Evolutionary conservation across 129 eudicot genomes (phyloP), one percentile per base, ranked within the genome.

Genomic region (Sambucus nigra): DNA sequence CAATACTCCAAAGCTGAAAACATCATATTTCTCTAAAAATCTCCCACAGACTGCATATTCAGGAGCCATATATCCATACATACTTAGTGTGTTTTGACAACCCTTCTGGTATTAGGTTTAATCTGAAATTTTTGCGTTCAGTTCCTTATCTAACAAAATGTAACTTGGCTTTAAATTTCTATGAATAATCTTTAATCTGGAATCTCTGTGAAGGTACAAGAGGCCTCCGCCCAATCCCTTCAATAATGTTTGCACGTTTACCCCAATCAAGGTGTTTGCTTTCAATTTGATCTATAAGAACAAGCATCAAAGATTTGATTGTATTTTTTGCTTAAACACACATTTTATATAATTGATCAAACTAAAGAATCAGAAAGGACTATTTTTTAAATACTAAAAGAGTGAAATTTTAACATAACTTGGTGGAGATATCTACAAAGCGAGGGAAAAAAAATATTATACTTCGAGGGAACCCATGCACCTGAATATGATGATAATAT

Each of bases 11-110:
- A 72, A 80, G 56, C 88, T 80, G 49, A 72, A 76, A 3, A 80
- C 76, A 48, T 81, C 89, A 0, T 84, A 80, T 50, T 81, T 81
- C 55, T 76, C 89, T 0, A 81, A 77, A 48, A 81, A 81, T 54
- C 70, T 58, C 53, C 89, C 89, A 57, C 69, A 62, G 51, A 81
- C 73, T 45, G 89, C 89, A 9, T 77, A 77, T 66, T 77, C 83
- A 41, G 83, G 83, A 8, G 83, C 78, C 33, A 76, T 77, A 58
- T 80, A 80, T 25, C 88, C 15, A 33, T 5, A 29, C 13, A 5
- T 2, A 66, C 80, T 42, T 69, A 74, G 71, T 56, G 63, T 20
- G 80, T 74, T 29, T 75, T 75, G 4, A 67, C 79, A 2, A 73
- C 66, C 42, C 73, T 61, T 15, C 10, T 13, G 2, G 79, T 73